Evolutionary conservation across 2,329 filamentous ascomycete species (phyloP).

Genomic region (Diaporthe sp.): DNA sequence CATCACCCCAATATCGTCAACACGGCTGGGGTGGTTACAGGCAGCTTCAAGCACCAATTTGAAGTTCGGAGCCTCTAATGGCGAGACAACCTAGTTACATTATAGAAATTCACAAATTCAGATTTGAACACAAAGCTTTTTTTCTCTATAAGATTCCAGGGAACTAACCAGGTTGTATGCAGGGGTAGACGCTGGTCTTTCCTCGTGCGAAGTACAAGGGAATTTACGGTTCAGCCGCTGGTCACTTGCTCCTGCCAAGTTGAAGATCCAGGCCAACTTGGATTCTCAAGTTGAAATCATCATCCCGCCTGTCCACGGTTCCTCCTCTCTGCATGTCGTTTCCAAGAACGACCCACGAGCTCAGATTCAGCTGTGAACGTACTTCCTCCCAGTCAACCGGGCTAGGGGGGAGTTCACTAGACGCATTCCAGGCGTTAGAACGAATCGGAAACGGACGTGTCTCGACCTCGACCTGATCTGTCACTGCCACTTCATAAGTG

Average conservation of each 20-base stretch:
- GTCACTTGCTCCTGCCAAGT: neutral
- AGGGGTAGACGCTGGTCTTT: neutral
- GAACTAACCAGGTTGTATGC: neutral
- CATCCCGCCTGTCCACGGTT: neutral
- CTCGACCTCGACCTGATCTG: neutral
- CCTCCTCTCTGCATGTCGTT: constrained; percentile 3
- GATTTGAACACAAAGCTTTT: neutral
- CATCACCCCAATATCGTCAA: neutral
- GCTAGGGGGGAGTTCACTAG: neutral
- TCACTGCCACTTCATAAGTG: neutral
- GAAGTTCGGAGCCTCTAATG: neutral
- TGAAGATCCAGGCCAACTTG: neutral
- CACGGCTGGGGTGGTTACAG: neutral
- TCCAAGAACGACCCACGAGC: constrained; percentile 1
- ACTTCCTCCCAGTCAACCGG: neutral
- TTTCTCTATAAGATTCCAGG: neutral
- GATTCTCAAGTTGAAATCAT: neutral
- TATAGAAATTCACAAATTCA: too few relatives aligned
- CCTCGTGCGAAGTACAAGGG: neutral
- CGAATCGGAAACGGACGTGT: neutral
- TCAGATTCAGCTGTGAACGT: neutral
- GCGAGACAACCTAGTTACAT: neutral
- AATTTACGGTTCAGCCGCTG: too few relatives aligned
- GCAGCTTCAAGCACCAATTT: neutral
- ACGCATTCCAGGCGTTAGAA: neutral